Conservation (phyloP, 2,329 filamentous ascomycete species). For the Verticillium nonalfalfae region DNA sequence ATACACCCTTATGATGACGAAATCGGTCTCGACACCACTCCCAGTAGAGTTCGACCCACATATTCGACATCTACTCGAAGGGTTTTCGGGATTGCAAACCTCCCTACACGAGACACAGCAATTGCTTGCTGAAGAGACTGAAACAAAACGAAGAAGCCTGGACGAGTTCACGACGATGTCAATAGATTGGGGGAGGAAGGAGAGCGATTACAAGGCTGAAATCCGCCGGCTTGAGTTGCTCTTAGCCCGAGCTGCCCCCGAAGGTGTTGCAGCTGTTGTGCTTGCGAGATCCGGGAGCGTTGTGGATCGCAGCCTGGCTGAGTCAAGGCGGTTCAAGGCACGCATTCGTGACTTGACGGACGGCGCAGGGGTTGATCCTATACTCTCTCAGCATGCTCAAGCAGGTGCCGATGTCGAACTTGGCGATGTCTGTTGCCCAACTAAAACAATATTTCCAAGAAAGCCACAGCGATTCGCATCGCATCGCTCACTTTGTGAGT, state of each 20-base stretch:
- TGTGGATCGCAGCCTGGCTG: constrained; percentile 26
- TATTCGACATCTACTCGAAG: constrained; percentile 30
- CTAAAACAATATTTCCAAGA: not conserved
- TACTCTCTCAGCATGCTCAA: not conserved
- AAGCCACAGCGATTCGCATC: not conserved
- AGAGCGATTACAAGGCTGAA: constrained; percentile 28
- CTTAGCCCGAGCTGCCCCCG: constrained; percentile 24
- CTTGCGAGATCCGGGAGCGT: constrained; percentile 35
- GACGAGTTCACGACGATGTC: constrained; percentile 27
- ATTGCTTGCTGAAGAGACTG: constrained; percentile 5
- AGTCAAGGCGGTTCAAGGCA: constrained; percentile 21
- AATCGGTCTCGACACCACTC: constrained; percentile 23
- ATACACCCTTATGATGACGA: constrained; percentile 33
- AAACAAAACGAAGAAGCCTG: constrained; percentile 15
- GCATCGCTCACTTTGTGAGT: not conserved
- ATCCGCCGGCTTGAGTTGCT: constrained; percentile 31
- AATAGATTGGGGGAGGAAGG: constrained; percentile 29
- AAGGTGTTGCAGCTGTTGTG: constrained; percentile 36
- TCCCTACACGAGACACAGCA: constrained; percentile 12
- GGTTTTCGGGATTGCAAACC: constrained; percentile 20
- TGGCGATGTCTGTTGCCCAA: not conserved
- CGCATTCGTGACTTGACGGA: constrained; percentile 19
- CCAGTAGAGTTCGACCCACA: constrained; percentile 35
- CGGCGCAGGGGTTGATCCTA: constrained; percentile 3
- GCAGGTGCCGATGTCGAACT: not conserved